Conservation (phyloP, 192 early-diverging fungal genomes). For the Rhizophagus prolifer region DNA sequence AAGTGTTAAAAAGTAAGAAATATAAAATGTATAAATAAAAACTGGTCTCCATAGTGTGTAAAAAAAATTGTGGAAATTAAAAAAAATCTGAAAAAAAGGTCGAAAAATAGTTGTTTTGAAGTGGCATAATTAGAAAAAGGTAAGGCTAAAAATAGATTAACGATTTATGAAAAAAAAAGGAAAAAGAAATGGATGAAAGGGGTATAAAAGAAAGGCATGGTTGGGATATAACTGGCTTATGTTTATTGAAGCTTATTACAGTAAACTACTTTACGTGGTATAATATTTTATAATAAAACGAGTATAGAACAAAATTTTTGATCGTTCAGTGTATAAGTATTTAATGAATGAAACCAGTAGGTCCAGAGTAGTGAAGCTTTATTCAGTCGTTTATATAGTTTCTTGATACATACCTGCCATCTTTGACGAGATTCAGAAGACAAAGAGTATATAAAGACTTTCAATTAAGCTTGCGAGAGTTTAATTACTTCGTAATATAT, state of each 20-base stretch:
- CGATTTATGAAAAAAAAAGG: background rate
- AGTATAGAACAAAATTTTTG: background rate
- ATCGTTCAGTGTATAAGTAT: background rate
- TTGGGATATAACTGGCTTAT: conserved; percentile 3
- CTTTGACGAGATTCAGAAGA: conserved; percentile 16
- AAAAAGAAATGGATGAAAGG: conserved; percentile 4
- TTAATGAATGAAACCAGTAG: background rate
- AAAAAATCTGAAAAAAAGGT: background rate
- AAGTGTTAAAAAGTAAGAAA: background rate
- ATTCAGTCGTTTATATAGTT: background rate
- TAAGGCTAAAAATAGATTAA: background rate
- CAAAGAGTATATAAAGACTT: background rate
- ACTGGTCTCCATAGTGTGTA: background rate
- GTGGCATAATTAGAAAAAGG: background rate
- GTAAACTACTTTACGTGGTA: background rate
- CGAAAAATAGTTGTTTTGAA: background rate
- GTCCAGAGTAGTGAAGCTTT: background rate
- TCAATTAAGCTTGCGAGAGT: background rate
- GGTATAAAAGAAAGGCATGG: too few relatives aligned
- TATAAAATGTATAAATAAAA: background rate
- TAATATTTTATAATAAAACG: background rate
- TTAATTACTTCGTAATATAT: background rate
- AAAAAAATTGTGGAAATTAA: background rate
- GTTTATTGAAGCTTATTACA: background rate
- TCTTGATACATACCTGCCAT: conserved; percentile 8